Base-by-base conservation (phyloP, 2,329 filamentous ascomycete species). In the Ophiocordyceps camponoti-rufipedis region DNA sequence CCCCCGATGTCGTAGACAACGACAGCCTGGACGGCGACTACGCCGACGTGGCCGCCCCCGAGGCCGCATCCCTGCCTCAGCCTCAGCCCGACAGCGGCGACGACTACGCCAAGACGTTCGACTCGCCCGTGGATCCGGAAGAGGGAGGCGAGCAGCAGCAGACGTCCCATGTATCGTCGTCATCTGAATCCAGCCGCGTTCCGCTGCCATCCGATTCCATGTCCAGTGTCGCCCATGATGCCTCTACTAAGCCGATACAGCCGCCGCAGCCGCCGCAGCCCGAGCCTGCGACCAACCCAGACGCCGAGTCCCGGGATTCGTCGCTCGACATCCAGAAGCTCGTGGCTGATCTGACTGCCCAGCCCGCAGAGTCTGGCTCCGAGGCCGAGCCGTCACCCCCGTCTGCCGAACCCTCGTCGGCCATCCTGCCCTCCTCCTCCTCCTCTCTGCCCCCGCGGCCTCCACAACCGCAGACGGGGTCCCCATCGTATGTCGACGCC, bases 61-160 rank as follows among this genome's bases (percentile, higher is more conserved):
- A 16, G 7, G 48, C 49, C 41, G 50, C 23, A 23, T 23, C 23
- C 23, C 23, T 51, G 41, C 50, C 52, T 46, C 56, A 56, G 47
- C 54, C 51, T 41, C 58, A 54, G 46, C 56, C 56, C 45, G 56
- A 59, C 52, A 58, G 57, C 57, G 64, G 61, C 56, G 68, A 71
- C 62, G 68, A 71, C 52, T 69, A 71, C 60, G 65, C 67, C 53
- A 70, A 66, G 56, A 67, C 62, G 35, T 69, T 70, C 64, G 66
- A 71, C 57, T 71, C 70, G 47, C 65, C 67, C 47, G 60, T 62
- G 54, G 61, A 54, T 42, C 52, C 56, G 42, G 58, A 62, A 46
- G 56, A 60, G 49, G 62, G 57, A 48, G 58, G 59, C 49, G 59
- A 56, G 52, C 57, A 60, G 55, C 54, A 54, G 55, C 60, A 56